Evolutionary conservation across 2,329 filamentous ascomycete genomes (phyloP), one percentile per base, ranked within the genome.

Genomic region (Juglanconis juglandina): DNA sequence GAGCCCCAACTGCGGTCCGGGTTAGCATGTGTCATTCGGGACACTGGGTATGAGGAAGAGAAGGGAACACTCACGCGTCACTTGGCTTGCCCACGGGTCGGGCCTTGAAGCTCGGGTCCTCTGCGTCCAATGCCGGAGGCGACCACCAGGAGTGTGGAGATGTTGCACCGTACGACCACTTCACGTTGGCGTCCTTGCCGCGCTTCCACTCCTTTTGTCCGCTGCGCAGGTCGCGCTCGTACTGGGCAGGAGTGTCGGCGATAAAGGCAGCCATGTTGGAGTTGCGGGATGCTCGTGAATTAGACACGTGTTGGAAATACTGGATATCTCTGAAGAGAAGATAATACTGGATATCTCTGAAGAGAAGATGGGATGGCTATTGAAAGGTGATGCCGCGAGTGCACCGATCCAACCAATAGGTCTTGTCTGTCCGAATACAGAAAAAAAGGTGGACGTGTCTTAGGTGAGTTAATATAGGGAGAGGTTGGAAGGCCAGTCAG

Each of bases 141-240:
- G 39, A 17, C 33, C 14, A 48, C 58, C 58, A 58, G 3, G 55
- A 39, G 8, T 46, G 24, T 7, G 54, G 35, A 4, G 44, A 39
- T 5, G 58, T 61, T 35, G 63, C 60, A 58, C 78, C 77, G 13
- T 72, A 68, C 8, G 72, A 69, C 78, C 78, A 81, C 67, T 80
- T 80, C 59, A 68, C 65, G 24, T 63, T 65, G 4, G 71, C 71
- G 65, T 79, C 75, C 69, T 79, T 79, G 68, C 64, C 66, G 58
- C 78, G 75, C 71, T 79, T 79, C 65, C 70, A 73, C 67, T 77
- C 76, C 61, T 73, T 74, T 62, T 72, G 69, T 55, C 70, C 71
- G 68, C 76, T 75, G 70, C 78, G 78, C 42, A 81, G 66, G 66
- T 80, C 78, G 60, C 77, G 76, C 63, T 75, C 71, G 63, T 65